Percentiles rank a stretch among this genome's conserved stretches.
These are phyloP conservation scores for Hypholoma fasciculare DNA, from an alignment of 768 basidiomycete species.

Conservation along the genomic window DNA sequence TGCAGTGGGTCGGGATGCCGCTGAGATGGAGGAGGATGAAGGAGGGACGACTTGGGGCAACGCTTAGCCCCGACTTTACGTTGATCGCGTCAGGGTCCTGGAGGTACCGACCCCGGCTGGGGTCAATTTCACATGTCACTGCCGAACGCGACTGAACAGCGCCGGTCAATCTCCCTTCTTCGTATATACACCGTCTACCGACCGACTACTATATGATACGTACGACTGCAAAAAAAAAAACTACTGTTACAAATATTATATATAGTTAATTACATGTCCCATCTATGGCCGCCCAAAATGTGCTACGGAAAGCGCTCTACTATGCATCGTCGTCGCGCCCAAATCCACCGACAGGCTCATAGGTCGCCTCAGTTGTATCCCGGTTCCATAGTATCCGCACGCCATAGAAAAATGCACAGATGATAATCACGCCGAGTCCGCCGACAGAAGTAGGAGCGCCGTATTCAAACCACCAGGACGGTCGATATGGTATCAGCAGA, in stretches of 20 bases:
- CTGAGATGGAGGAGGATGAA: conserved; percentile 1
- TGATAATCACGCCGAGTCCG: conserved; percentile 55
- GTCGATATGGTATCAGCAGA: conserved; percentile 82
- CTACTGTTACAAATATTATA: conserved; percentile 14
- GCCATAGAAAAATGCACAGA: conserved; percentile 73
- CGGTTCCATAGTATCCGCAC: conserved; percentile 68
- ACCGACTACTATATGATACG: conserved; percentile 1
- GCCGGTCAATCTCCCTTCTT: not conserved
- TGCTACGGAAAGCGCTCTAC: conserved; percentile 12
- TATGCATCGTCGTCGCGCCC: conserved; percentile 46
- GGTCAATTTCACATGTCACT: conserved; percentile 21
- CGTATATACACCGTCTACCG: conserved; percentile 10
- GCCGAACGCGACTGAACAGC: conserved; percentile 4
- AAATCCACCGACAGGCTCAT: conserved; percentile 88
- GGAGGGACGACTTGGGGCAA: not conserved
- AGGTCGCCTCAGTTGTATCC: conserved; percentile 83
- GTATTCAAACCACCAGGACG: conserved; percentile 82
- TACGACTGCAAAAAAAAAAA: conserved; percentile 4
- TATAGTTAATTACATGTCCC: conserved; percentile 10
- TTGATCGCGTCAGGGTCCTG: conserved; percentile 3
- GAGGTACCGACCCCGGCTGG: conserved; percentile 1
- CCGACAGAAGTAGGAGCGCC: conserved; percentile 69
- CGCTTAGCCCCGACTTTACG: conserved; percentile 6
- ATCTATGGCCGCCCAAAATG: conserved; percentile 6
- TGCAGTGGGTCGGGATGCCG: not conserved